Conservation (phyloP, 495 filamentous ascomycete genomes). For the Chaetomium cochliodes region DNA sequence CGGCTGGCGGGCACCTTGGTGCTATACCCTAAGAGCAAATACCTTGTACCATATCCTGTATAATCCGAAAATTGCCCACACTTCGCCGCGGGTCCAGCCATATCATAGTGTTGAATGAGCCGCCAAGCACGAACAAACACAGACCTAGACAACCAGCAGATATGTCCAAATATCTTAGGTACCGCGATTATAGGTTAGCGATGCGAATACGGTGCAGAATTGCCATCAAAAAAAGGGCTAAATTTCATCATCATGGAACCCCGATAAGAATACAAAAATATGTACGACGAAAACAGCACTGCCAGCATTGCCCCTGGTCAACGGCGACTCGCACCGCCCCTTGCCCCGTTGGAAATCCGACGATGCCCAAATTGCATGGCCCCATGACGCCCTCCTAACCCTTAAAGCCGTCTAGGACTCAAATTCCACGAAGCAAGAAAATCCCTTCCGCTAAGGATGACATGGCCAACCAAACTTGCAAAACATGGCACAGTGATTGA, state of each 20-base stretch:
- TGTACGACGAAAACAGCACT: conserved; percentile 7
- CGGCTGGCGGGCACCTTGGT: not conserved
- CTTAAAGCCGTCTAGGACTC: not conserved
- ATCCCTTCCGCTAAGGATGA: not conserved
- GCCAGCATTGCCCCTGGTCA: not conserved
- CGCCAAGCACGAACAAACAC: not conserved
- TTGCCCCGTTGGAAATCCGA: not conserved
- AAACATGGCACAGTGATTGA: not conserved
- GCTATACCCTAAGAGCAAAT: not conserved
- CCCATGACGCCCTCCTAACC: not conserved
- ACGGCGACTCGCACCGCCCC: not conserved
- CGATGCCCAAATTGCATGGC: not conserved
- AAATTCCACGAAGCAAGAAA: not conserved
- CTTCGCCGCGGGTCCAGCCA: not conserved
- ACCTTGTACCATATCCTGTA: conserved; percentile 21
- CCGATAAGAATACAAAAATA: conserved; percentile 7
- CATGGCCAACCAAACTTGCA: not conserved
- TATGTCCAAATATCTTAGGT: not conserved
- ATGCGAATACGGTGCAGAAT: no score
- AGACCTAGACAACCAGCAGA: not conserved
- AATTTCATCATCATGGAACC: conserved; percentile 3
- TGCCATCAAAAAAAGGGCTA: not conserved
- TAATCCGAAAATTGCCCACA: not conserved
- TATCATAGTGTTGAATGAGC: not conserved
- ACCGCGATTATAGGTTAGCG: no score